Evolutionary conservation across 1,284 basidiomycete species (phyloP).

Genomic region (Trametes hirsuta): DNA sequence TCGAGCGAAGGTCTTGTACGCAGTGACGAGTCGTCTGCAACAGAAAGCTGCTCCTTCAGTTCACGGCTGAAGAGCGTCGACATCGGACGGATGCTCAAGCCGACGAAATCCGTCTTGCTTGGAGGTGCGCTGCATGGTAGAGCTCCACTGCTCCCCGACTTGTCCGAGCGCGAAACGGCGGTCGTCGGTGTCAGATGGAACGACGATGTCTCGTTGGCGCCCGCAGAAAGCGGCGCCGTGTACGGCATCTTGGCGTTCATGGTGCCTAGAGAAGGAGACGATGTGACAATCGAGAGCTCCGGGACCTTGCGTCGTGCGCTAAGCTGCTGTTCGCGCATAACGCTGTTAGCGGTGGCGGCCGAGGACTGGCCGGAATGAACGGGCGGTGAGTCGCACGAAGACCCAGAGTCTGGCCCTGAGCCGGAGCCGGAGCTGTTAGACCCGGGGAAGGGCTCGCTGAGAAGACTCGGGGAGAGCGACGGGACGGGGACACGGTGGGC

Average conservation of each 20-base stretch:
- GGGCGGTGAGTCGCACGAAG: conserved; percentile 28
- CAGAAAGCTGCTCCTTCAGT: conserved; percentile 64
- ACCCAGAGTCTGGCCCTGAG: conserved; percentile 7
- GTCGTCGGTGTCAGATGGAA: conserved; percentile 30
- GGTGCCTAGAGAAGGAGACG: conserved; percentile 9
- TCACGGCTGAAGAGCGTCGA: conserved; percentile 76
- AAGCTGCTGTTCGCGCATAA: conserved; percentile 27
- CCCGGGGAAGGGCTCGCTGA: conserved; percentile 16
- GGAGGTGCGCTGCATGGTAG: conserved; percentile 66
- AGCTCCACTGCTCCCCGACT: conserved; percentile 4
- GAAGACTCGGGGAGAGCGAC: conserved; percentile 31
- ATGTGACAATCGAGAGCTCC: conserved; percentile 36
- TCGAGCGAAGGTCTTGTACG: conserved; percentile 41
- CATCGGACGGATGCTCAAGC: conserved; percentile 72
- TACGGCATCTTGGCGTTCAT: conserved; percentile 18
- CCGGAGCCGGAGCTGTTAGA: neutral
- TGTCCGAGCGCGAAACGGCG: conserved; percentile 12
- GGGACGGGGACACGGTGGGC: conserved; percentile 51
- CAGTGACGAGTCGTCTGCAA: conserved; percentile 32
- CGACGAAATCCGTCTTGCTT: conserved; percentile 60
- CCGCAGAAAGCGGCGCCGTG: conserved; percentile 23
- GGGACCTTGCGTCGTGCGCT: conserved; percentile 33
- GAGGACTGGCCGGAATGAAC: conserved; percentile 7
- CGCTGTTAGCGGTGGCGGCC: conserved; percentile 5
- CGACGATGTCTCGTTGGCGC: conserved; percentile 22